A percentile compares a stretch with the other conserved stretches of the same genome.
Evolutionary conservation across 2,329 filamentous ascomycete genomes (phyloP).

Genomic region (Calonectria pseudoturangicola): DNA sequence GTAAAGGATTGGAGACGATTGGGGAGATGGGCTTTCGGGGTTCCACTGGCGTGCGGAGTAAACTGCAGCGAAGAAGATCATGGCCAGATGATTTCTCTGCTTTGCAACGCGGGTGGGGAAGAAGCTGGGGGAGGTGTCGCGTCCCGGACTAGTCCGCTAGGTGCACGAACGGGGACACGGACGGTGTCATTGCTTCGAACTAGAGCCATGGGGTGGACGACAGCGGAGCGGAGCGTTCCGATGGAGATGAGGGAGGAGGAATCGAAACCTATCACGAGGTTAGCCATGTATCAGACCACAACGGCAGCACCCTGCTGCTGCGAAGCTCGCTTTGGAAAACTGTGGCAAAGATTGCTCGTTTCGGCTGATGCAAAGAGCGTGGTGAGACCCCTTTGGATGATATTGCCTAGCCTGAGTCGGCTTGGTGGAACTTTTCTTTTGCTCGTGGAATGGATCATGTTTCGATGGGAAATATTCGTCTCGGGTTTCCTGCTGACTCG

Average conservation of each 20-base stretch:
- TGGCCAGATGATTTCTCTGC: constrained; percentile 10
- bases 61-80: not conserved
- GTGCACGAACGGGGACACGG: not conserved
- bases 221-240: constrained; percentile 3
- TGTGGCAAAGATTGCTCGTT: not conserved
- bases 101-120: not conserved
- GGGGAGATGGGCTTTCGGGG: not conserved
- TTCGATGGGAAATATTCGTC: not conserved
- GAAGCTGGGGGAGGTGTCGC: not conserved
- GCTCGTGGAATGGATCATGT: not conserved
- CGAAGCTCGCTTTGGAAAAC: not conserved
- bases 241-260: not conserved
- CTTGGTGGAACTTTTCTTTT: not conserved
- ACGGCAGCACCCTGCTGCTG: not conserved
- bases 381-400: too few species aligned
- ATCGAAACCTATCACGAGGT: not conserved
- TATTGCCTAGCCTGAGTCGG: not conserved
- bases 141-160: constrained; percentile 4
- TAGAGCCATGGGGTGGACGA: not conserved
- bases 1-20: constrained; percentile 7
- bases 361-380: not conserved
- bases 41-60: not conserved
- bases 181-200: not conserved
- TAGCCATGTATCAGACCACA: not conserved
- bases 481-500: not conserved